Evolutionary conservation across 305 asterid genomes (phyloP), one percentile per base, ranked within the genome.

Genomic region (Lippia alba): DNA sequence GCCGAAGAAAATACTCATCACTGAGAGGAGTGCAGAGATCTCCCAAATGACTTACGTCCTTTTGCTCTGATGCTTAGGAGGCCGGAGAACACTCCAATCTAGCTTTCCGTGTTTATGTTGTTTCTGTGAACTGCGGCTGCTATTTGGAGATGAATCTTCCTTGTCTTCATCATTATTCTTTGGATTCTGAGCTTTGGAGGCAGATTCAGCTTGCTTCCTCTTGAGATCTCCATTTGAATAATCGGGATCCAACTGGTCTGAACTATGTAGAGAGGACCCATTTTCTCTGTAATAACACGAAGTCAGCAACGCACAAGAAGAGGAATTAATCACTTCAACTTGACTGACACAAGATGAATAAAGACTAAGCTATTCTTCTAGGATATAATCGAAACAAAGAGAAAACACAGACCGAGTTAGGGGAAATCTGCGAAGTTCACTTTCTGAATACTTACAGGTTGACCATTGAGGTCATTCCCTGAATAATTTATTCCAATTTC

Each of bases 41-140:
- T 62, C 72, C 59, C 56, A 14, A 49, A 45, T 19, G 40, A 51
- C 75, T 80, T 80, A 79, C 85, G 74, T 81, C 68, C 33, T 81
- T 73, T 80, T 85, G 82, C 74, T 76, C 46, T 81, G 89, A 69
- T 65, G 19, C 80, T 89, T 89, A 7, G 94, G 90, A 58, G 93
- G 96, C 55, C 85, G 86, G 61, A 87, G 97, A 76, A 91, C 91
- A 69, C 66, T 86, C 93, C 95, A 91, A 61, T 89, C 96, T 64
- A 86, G 83, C 78, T 86, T 89, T 64, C 82, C 91, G 4, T 82
- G 85, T 78, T 86, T 90, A 2, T 78, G 78, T 59, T 59, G 81
- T 69, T 84, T 89, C 61, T 81, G 83, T 49, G 82, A 81, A 15
- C 77, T 59, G 55, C 60, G 66, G 56, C 74, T 78, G 70, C 74